Conservation (phyloP, 192 early-diverging fungal species). For the Globomyces pollinis-pini region DNA sequence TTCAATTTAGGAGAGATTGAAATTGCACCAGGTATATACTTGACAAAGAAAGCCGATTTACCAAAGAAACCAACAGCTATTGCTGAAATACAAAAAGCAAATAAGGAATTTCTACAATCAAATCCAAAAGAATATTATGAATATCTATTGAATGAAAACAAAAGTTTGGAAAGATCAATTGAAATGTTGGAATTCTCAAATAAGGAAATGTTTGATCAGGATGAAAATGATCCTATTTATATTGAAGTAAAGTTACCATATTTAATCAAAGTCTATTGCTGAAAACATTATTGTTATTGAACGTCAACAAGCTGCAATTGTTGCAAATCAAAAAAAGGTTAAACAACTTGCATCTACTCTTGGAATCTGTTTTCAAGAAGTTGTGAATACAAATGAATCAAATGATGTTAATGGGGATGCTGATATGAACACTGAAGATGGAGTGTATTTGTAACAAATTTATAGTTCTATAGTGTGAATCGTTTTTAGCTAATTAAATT, state of each 20-base stretch:
- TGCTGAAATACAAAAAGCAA: not conserved
- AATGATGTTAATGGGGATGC: too few relatives aligned
- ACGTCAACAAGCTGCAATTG: not conserved
- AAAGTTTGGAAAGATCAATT: not conserved
- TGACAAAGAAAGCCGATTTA: slow-evolving; percentile 5
- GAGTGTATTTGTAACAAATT: too few relatives aligned
- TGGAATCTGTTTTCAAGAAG: too few relatives aligned
- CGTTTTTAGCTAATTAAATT: too few relatives aligned
- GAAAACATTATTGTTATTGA: slow-evolving; percentile 6
- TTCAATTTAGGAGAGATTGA: too few relatives aligned
- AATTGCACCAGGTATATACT: slow-evolving; percentile 12
- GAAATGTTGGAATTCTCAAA: slow-evolving; percentile 6
- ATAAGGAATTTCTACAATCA: slow-evolving; percentile 2
- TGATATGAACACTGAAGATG: too few relatives aligned
- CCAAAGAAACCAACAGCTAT: not conserved
- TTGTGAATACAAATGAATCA: too few relatives aligned
- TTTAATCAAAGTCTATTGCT: not conserved
- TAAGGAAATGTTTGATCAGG: slow-evolving; percentile 7
- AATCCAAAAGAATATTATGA: slow-evolving; percentile 8
- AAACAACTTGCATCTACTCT: too few relatives aligned
- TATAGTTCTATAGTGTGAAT: too few relatives aligned
- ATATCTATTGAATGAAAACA: not conserved
- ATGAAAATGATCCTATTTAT: slow-evolving; percentile 4
- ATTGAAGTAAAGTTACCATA: not conserved
- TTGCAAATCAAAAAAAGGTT: not conserved